Percentiles rank a stretch among this genome's conserved stretches.
Conservation (phyloP, 1,139 yeast genomes). For the Torulaspora globosa region DNA sequence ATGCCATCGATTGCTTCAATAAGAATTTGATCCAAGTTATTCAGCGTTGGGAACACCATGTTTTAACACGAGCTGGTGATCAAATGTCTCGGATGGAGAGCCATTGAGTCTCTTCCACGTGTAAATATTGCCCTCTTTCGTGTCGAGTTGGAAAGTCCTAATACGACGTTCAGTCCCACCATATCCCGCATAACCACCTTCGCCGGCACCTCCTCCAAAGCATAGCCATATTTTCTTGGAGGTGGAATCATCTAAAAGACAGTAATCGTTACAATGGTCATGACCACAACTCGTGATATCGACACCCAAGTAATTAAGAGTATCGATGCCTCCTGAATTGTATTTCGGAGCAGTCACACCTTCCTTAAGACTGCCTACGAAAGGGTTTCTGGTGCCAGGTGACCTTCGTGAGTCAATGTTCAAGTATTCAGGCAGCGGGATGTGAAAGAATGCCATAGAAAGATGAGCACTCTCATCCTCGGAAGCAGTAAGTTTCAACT, state of each 20-base stretch:
- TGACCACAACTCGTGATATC: slow-evolving; percentile 79
- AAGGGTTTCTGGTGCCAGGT: slow-evolving; percentile 37
- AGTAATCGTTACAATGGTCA: slow-evolving; percentile 91
- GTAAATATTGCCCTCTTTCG: slow-evolving; percentile 47
- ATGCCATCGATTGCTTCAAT: slow-evolving; percentile 28
- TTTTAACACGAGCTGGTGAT: slow-evolving; percentile 54
- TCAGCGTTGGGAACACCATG: slow-evolving; percentile 41
- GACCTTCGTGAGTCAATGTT: slow-evolving; percentile 38
- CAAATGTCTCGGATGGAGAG: slow-evolving; percentile 49
- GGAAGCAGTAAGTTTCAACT: slow-evolving; percentile 21
- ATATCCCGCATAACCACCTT: slow-evolving; percentile 93
- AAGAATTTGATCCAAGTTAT: slow-evolving; percentile 29
- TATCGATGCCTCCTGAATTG: slow-evolving; percentile 60
- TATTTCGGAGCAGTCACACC: slow-evolving; percentile 72
- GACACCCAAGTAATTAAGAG: slow-evolving; percentile 61
- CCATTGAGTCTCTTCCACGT: slow-evolving; percentile 72
- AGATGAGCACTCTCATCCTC: slow-evolving; percentile 41
- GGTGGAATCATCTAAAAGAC: slow-evolving; percentile 46
- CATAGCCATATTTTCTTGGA: slow-evolving; percentile 70
- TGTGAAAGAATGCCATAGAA: slow-evolving; percentile 89
- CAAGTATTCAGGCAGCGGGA: slow-evolving; percentile 81
- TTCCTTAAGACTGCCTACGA: slow-evolving; percentile 63
- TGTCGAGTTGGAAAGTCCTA: slow-evolving; percentile 64
- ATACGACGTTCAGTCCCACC: slow-evolving; percentile 77
- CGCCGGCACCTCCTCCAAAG: slow-evolving; percentile 90